phyloP scores from a whole-genome alignment of 768 basidiomycete genomes.

The Porphyrellus cyaneotinctus region DNA sequence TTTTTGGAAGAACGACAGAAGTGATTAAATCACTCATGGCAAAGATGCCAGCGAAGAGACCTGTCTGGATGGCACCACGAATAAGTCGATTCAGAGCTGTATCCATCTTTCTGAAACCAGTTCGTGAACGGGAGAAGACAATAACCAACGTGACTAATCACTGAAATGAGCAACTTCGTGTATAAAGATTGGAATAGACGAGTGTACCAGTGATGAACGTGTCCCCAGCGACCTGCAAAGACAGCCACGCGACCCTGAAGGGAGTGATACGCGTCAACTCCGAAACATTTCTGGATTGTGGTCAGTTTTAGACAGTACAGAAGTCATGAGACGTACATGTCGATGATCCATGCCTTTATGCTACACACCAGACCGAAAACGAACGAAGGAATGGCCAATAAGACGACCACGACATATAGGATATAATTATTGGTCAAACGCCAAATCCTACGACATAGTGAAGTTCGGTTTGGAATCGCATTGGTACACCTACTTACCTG shows the following conservation, averaged over 20 bases:
- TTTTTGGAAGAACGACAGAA: slow-evolving; percentile 28
- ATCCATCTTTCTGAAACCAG: slow-evolving; percentile 51
- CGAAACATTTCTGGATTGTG: slow-evolving; percentile 20
- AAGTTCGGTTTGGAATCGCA: not conserved
- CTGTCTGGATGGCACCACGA: slow-evolving; percentile 8
- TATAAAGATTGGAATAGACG: too few species aligned
- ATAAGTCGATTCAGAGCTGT: slow-evolving; percentile 28
- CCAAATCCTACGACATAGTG: slow-evolving; percentile 8
- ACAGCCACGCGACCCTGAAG: slow-evolving; percentile 47
- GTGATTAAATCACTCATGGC: not conserved
- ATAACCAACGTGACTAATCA: slow-evolving; percentile 14
- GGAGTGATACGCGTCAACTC: slow-evolving; percentile 41
- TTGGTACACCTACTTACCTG: slow-evolving; percentile 31
- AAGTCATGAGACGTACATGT: slow-evolving; percentile 30
- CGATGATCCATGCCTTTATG: slow-evolving; percentile 40
- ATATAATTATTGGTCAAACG: slow-evolving; percentile 9
- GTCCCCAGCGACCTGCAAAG: slow-evolving; percentile 43
- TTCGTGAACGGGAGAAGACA: slow-evolving; percentile 30
- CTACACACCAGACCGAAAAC: slow-evolving; percentile 42
- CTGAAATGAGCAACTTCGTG: not conserved
- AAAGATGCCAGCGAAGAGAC: slow-evolving; percentile 1
- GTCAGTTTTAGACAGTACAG: not conserved
- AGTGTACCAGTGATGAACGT: slow-evolving; percentile 39
- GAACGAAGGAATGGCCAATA: slow-evolving; percentile 37
- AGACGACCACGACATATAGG: slow-evolving; percentile 33